Percentiles rank a stretch among this genome's conserved stretches.
These are phyloP conservation scores for Chaetoscypha palmicola DNA, from an alignment of 2,329 filamentous ascomycete genomes.

Conservation along the genomic window DNA sequence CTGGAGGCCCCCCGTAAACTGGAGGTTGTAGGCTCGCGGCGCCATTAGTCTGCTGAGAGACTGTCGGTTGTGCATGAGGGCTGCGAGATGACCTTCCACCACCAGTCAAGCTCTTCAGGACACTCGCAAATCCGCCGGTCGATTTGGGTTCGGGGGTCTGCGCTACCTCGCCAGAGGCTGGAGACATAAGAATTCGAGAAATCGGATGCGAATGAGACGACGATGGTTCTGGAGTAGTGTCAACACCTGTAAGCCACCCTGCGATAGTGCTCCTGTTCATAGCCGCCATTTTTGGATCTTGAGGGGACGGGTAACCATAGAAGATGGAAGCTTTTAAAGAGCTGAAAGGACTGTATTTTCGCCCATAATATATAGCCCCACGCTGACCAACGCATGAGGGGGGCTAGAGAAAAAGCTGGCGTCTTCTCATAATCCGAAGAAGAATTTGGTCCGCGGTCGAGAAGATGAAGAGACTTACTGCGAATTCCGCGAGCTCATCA, in stretches of 20 bases:
- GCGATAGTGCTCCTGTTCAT: no score
- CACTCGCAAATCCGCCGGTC: slow-evolving; percentile 51
- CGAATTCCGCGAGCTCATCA: not conserved
- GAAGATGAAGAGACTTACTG: slow-evolving; percentile 2
- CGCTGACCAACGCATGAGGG: no score
- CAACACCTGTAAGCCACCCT: slow-evolving; percentile 1
- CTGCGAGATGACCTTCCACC: slow-evolving; percentile 45
- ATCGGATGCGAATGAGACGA: slow-evolving; percentile 1
- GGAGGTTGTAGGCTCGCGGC: slow-evolving; percentile 33
- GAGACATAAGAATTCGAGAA: slow-evolving; percentile 46
- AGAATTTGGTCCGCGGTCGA: not conserved
- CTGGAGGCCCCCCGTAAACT: slow-evolving; percentile 39
- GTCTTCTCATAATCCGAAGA: no score
- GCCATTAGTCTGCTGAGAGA: slow-evolving; percentile 38
- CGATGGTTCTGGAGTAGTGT: not conserved
- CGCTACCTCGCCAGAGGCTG: slow-evolving; percentile 49
- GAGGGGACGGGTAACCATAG: no score
- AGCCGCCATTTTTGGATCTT: no score
- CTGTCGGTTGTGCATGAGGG: slow-evolving; percentile 35
- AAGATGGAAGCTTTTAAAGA: no score
- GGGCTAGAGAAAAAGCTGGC: no score
- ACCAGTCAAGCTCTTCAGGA: slow-evolving; percentile 54
- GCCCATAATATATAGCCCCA: no score
- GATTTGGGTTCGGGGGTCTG: slow-evolving; percentile 49
- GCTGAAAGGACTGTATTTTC: no score